phyloP scores from a whole-genome alignment of 305 asterid genomes.

The Ajuga reptans region DNA sequence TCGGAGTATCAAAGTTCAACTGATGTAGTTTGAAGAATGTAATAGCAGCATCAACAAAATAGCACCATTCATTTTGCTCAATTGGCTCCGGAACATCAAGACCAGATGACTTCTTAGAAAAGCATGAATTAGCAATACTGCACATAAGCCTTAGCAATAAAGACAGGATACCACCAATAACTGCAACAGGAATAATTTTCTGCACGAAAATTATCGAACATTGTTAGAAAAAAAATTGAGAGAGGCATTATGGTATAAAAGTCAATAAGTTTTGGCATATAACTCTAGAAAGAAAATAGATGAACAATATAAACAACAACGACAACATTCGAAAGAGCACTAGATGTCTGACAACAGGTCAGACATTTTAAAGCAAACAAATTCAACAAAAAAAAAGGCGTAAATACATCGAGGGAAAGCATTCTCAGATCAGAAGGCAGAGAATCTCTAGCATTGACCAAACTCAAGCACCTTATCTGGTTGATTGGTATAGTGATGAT shows the following conservation, averaged over 20 bases:
- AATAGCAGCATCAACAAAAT: conserved; percentile 80
- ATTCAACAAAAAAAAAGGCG: neutral
- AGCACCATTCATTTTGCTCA: conserved; percentile 56
- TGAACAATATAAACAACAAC: too few relatives aligned
- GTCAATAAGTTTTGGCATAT: neutral
- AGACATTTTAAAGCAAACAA: neutral
- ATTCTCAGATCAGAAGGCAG: neutral
- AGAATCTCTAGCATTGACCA: neutral
- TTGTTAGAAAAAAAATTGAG: conserved; percentile 14
- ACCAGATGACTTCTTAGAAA: conserved; percentile 50
- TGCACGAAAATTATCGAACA: conserved; percentile 37
- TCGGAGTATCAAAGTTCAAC: conserved; percentile 47
- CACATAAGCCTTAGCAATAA: conserved; percentile 64
- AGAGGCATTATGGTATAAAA: neutral
- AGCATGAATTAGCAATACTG: conserved; percentile 64
- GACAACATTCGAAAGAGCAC: neutral
- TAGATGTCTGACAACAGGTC: conserved; percentile 1
- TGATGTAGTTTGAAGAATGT: conserved; percentile 86
- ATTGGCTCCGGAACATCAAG: conserved; percentile 46
- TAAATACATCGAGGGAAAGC: conserved; percentile 1
- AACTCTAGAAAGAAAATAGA: too few relatives aligned
- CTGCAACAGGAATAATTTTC: conserved; percentile 45
- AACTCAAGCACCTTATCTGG: neutral
- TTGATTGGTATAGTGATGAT: neutral
- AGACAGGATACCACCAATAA: conserved; percentile 69